Conservation (phyloP, 768 basidiomycete genomes). For the Tricholoma sp. region DNA sequence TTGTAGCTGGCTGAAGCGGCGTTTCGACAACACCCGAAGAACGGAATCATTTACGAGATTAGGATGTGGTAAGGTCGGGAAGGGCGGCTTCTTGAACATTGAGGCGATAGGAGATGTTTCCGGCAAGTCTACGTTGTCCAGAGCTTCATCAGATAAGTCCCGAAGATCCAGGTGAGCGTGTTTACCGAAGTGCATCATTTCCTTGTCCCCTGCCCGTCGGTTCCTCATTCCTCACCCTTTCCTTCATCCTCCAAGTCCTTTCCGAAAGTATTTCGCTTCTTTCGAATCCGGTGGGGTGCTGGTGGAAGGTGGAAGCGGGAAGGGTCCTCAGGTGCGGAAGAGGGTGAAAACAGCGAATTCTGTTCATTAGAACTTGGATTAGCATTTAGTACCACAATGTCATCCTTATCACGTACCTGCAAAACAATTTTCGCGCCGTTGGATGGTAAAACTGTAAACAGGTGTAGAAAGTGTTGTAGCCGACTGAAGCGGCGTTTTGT, state of each 20-base stretch:
- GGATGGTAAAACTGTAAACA: too few relatives aligned
- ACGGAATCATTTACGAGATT: background rate
- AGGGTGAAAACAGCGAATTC: too few relatives aligned
- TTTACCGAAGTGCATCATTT: background rate
- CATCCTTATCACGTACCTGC: too few relatives aligned
- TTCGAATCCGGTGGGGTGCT: background rate
- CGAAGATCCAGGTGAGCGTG: background rate
- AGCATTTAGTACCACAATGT: too few relatives aligned
- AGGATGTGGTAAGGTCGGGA: too few relatives aligned
- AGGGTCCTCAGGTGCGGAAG: background rate
- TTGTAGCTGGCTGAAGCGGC: background rate
- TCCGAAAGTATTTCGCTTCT: background rate
- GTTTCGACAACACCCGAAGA: background rate
- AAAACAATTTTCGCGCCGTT: too few relatives aligned
- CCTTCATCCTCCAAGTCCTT: background rate
- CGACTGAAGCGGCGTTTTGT: too few relatives aligned
- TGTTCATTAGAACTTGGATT: too few relatives aligned
- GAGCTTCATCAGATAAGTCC: background rate
- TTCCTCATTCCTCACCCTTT: background rate
- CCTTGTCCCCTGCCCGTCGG: background rate
- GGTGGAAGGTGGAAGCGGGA: background rate
- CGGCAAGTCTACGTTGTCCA: background rate
- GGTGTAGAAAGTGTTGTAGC: too few relatives aligned
- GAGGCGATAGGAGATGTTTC: background rate
- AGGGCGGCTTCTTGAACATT: background rate